Evolutionary conservation across 1,139 yeast genomes (phyloP), one percentile per base, ranked within the genome.

Genomic region (Candida sp.): DNA sequence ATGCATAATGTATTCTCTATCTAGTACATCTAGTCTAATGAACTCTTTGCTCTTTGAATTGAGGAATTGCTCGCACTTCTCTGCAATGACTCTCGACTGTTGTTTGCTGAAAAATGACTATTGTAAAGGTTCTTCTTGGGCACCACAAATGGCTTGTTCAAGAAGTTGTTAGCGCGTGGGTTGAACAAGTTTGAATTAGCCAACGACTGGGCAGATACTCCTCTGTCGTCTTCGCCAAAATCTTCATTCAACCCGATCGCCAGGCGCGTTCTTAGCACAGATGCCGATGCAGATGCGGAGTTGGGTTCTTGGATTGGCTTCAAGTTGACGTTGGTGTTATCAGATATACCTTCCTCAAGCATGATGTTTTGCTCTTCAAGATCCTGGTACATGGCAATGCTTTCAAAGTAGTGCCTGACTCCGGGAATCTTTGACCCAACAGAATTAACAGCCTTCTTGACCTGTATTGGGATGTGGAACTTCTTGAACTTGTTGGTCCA

Each of bases 241-340:
- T 59, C 58, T 8, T 67, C 75, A 30, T 61, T 58, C 49, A 77
- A 67, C 40, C 67, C 75, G 30, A 75, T 68, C 3, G 71, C 65
- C 52, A 78, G 77, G 51, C 82, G 58, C 0, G 82, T 77, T 43
- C 82, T 61, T 25, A 77, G 64, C 12, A 71, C 75, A 0, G 69
- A 59, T 5, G 61, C 56, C 60, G 65, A 54, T 11, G 42, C 30
- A 9, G 35, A 34, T 26, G 42, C 42, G 27, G 42, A 38, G n/a
- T n/a, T 26, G 3, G 42, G 28, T 25, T 38, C 42, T n/a, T 11
- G 32, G 11, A 38, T 38, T 11, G 42, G 28, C n/a, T 38, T 38
- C 42, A 38, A 25, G 30, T 26, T 44, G 33, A 40, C 22, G 33
- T 39, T 39, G 28, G 43, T 12, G 33, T 37, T 31, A 38, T 45